Percentiles rank a stretch among this genome's conserved stretches.
phyloP scores from a whole-genome alignment of 495 filamentous ascomycete genomes.

The Chaetomium fimeti region DNA sequence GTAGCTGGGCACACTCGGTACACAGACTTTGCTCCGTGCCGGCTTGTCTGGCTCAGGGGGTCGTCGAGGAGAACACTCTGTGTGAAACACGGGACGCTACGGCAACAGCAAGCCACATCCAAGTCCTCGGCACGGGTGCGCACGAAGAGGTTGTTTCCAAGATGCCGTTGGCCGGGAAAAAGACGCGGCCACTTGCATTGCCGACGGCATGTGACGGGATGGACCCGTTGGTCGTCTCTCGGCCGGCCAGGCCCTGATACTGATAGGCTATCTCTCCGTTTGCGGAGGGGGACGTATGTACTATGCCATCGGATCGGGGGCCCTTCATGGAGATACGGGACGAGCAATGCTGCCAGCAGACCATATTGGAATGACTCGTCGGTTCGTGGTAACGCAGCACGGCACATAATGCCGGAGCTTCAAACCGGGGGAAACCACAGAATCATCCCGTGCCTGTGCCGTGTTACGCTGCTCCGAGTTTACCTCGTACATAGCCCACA shows the following conservation, averaged over 20 bases:
- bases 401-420: neutral
- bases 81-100: conserved; percentile 5
- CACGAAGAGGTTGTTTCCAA: neutral
- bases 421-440: conserved; percentile 2
- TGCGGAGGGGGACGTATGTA: no score
- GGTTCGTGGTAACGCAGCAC: neutral
- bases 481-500: neutral
- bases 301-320: no score
- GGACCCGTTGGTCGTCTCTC: neutral
- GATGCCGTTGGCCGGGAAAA: neutral
- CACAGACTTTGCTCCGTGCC: neutral
- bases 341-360: no score
- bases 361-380: neutral
- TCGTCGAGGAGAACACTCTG: neutral
- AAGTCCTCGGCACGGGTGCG: conserved; percentile 2
- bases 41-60: neutral
- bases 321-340: no score
- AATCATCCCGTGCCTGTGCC: neutral
- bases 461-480: neutral
- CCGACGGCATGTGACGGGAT: conserved; percentile 9
- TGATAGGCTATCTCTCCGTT: no score
- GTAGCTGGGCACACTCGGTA: neutral
- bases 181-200: conserved; percentile 5
- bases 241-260: neutral
- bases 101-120: conserved; percentile 13